Evolutionary conservation across 257 asterid genomes (phyloP), one percentile per base, ranked within the genome.

Genomic region (Perilla frutescens): DNA sequence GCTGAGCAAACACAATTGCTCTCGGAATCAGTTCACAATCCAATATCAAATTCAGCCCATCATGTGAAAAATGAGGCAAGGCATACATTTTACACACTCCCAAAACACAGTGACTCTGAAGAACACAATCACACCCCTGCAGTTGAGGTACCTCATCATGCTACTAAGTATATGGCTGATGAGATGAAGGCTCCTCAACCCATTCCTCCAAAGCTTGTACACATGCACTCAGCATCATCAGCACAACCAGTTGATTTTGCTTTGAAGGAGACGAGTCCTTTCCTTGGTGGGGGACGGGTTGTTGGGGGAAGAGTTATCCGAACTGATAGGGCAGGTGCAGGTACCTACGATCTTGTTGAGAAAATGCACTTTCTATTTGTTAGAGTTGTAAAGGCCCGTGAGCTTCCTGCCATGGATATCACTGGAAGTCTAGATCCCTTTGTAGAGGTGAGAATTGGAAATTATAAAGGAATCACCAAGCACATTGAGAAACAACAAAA

Each of bases 351-450:
- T 78, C 97, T 93, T 59, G 97, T 93, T 48, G 98, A 93, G 87
- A 88, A 89, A 78, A 90, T 93, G 97, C 91, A 91, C 57, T 93
- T 89, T 79, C 81, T 93, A 64, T 93, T 90, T 39, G 97, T 93
- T 53, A 77, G 96, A 73, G 98, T 93, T 34, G 98, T 93, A 3
- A 93, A 90, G 86, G 97, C 98, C 67, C 97, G 91, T 14, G 98
- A 93, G 32, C 93, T 93, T 41, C 97, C 97, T 1, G 85, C 87
- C 15, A 89, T 90, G 95, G 97, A 92, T 70, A 75, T 88, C 65
- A 92, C 96, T 0, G 98, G 98, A 70, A 89, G 96, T 54, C 82
- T 90, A 10, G 98, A 93, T 79, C 96, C 97, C 1, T 90, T 77
- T 55, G 96, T 89, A 0, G 97, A 91, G 81, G 97, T 91, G 64